Evolutionary conservation across 2,329 filamentous ascomycete genomes (phyloP), one percentile per base, ranked within the genome.

Genomic region (Ascocoryne sarcoides): DNA sequence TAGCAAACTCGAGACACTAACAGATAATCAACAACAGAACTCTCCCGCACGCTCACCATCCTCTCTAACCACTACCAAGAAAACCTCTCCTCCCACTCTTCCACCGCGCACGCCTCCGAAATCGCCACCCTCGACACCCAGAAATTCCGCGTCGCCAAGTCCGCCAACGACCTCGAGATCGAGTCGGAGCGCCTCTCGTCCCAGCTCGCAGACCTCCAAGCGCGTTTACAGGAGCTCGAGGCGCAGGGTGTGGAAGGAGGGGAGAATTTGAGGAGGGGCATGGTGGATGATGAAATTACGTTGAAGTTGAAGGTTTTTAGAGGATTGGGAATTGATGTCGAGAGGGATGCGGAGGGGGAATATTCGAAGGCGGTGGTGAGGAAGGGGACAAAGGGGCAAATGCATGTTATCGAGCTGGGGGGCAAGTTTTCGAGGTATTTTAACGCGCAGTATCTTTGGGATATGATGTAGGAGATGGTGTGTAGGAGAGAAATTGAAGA

Each of bases 361-460:
- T 95, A 90, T 67, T 80, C 75, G 52, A 84, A 85, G 58, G 90
- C 89, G 1, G 75, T 95, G 14, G 82, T 96, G 50, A 71, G 87
- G 47, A 95, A 94, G 59, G 80, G 81, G 45, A 73, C 78, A 50
- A 90, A 88, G 67, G 89, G 88, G 7, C 89, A 96, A 60, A 87
- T 96, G 37, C 86, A 95, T 60, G 85, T 96, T 36, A 82, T 98
- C 45, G 94, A 94, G 57, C 80, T 98, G 61, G 89, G 96, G 55
- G 80, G 84, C 54, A 94, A 92, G 66, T 89, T 95, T 61, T 90
- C 85, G 43, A 75, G 81, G 47, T 90, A 84, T 61, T 95, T 93
- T 59, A 95, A 95, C 57, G 86, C 89, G 16, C 93, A 95, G 56
- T 94, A 94, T 61, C 93, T 96, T 59, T 98, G 92, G 92, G 75